Conservation (phyloP, 371 early-diverging fungal species). For the Cokeromyces recurvatus region DNA sequence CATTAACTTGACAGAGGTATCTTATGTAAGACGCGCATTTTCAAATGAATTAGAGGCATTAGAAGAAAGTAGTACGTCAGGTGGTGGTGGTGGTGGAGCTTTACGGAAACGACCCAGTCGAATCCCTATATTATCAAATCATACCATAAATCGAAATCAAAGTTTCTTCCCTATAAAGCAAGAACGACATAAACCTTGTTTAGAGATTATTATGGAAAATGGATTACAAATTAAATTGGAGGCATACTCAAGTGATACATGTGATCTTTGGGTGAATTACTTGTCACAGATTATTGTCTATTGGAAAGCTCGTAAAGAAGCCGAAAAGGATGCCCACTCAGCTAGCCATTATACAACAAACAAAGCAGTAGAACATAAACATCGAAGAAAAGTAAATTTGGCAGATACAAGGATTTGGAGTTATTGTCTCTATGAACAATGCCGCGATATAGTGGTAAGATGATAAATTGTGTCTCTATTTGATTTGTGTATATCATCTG, state of each 20-base stretch:
- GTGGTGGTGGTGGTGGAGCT: neutral
- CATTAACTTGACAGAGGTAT: constrained; percentile 51
- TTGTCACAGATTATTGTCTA: constrained; percentile 43
- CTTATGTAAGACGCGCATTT: constrained; percentile 27
- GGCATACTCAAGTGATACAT: constrained; percentile 41
- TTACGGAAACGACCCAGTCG: neutral
- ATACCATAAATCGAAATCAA: neutral
- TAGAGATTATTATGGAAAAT: constrained; percentile 41
- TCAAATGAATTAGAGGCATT: neutral
- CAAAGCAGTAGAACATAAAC: neutral
- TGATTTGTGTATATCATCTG: too few species aligned
- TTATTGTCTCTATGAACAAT: constrained; percentile 41
- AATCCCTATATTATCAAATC: neutral
- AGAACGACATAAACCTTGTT: constrained; percentile 13
- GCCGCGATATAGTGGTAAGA: constrained; percentile 37
- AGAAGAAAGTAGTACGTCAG: neutral
- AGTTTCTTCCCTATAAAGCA: constrained; percentile 2
- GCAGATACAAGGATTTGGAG: constrained; percentile 56
- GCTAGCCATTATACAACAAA: constrained; percentile 8
- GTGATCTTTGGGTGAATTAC: constrained; percentile 49
- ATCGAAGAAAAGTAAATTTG: constrained; percentile 1
- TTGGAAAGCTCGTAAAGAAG: constrained; percentile 47
- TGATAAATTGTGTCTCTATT: too few species aligned
- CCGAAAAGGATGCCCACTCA: constrained; percentile 35
- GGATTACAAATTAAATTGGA: constrained; percentile 30